These are phyloP conservation scores for Syncephalis plumigaleata DNA, from an alignment of 371 early-diverging fungal genomes.

Conservation along the genomic window DNA sequence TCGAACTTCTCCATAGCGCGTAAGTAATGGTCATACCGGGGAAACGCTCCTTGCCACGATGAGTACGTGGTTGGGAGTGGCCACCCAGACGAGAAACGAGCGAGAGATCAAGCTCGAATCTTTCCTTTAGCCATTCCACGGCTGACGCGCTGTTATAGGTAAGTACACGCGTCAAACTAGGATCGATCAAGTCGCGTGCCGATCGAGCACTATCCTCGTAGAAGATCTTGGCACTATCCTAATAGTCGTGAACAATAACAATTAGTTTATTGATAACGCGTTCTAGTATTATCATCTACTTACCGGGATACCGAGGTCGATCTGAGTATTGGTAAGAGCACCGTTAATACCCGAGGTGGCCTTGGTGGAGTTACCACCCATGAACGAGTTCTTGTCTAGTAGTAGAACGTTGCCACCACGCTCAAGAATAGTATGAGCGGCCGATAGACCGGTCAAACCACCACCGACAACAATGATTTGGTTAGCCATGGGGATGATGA, in stretches of 20 bases:
- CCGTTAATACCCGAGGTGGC: slow-evolving; percentile 97
- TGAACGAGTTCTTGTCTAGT: slow-evolving; percentile 79
- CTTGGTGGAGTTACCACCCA: slow-evolving; percentile 87
- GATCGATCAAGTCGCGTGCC: slow-evolving; percentile 69
- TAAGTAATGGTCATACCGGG: slow-evolving; percentile 94
- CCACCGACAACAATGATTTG: slow-evolving; percentile 83
- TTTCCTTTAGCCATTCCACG: slow-evolving; percentile 85
- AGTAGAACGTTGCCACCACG: slow-evolving; percentile 73
- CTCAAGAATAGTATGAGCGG: slow-evolving; percentile 72
- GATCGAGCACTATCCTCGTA: slow-evolving; percentile 77
- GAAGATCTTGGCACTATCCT: slow-evolving; percentile 76
- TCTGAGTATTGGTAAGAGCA: slow-evolving; percentile 67
- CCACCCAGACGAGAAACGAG: slow-evolving; percentile 85
- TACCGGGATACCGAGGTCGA: slow-evolving; percentile 33
- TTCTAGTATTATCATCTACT: background rate
- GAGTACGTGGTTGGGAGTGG: slow-evolving; percentile 75
- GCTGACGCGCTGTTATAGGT: slow-evolving; percentile 73
- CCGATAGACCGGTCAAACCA: slow-evolving; percentile 78
- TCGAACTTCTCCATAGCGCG: slow-evolving; percentile 74
- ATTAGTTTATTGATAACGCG: background rate
- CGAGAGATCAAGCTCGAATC: slow-evolving; percentile 72
- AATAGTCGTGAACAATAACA: slow-evolving; percentile 20
- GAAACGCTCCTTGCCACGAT: slow-evolving; percentile 87
- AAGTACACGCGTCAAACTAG: slow-evolving; percentile 72
- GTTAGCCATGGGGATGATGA: slow-evolving; percentile 18